phyloP scores from a whole-genome alignment of 306 rosid genomes.

The Rosa lucieae region DNA sequence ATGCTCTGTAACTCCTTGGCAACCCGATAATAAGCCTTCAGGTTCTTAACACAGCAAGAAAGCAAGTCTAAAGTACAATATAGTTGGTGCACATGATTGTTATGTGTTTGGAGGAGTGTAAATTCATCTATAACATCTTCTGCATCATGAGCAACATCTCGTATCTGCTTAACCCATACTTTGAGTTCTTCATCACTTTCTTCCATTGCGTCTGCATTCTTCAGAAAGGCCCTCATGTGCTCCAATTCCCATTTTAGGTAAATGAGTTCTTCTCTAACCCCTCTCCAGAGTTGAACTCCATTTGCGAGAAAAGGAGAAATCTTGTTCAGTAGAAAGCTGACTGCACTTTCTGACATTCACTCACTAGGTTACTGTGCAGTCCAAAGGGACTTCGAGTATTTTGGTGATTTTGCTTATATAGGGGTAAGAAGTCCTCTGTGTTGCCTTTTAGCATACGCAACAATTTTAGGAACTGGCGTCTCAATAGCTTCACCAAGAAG shows the following conservation, averaged over 20 bases:
- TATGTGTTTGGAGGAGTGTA: constrained; percentile 10
- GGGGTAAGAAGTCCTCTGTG: not conserved
- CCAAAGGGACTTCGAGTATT: not conserved
- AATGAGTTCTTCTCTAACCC: constrained; percentile 38
- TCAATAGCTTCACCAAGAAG: not conserved
- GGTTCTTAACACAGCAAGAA: constrained; percentile 13
- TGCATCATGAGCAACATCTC: constrained; percentile 37
- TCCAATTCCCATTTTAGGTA: constrained; percentile 28
- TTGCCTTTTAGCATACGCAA: not conserved
- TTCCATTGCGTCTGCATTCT: constrained; percentile 31
- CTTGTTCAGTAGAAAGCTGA: constrained; percentile 42
- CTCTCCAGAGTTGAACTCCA: constrained; percentile 38
- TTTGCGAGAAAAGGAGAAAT: constrained; percentile 31
- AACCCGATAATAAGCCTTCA: constrained; percentile 18
- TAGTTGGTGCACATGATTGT: constrained; percentile 10
- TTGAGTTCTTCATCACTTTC: constrained; percentile 37
- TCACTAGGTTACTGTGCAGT: not conserved
- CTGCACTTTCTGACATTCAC: constrained; percentile 56
- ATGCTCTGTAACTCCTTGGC: constrained; percentile 14
- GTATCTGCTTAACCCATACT: constrained; percentile 36
- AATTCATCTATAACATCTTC: constrained; percentile 40
- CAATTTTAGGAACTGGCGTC: not conserved
- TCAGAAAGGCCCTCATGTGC: constrained; percentile 28
- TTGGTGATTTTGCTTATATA: not conserved
- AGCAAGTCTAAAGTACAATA: constrained; percentile 7